Evolutionary conservation across 2,329 filamentous ascomycete species (phyloP), one percentile per base, ranked within the genome.

Genomic region (Xylariaceae sp.): DNA sequence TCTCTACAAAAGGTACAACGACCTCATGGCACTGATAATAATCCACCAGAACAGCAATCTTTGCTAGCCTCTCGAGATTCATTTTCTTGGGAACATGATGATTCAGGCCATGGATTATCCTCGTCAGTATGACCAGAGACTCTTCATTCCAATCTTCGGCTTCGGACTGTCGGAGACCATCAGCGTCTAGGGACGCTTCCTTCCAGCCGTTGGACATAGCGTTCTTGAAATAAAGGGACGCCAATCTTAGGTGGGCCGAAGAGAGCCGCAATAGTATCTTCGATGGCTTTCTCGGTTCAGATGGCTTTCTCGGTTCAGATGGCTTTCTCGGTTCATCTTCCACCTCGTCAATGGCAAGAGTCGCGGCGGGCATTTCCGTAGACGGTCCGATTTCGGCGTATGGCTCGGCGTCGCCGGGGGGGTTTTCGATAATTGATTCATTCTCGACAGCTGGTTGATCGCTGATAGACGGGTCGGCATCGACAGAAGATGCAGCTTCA

Each of bases 111-210:
- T 50, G 48, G 16, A 53, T 48, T n/a, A 50, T 29, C 16, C 44
- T 41, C 50, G 50, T 54, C 1, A 65, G 16, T n/a, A 62, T 55
- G 1, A 60, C 40, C 5, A 66, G 21, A 1, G 62, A 61, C 1
- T 57, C 48, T 5, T 45, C 10, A 35, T 66, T 61, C 62, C 62
- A 66, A 1, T 37, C 52, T 19, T 39, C 27, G 6, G 55, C 45
- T 1, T 48, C 27, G 5, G 57, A 16, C 5, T 33, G 19, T 6
- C 34, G 48, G 16, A 27, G n/a, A 22, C 25, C 32, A 5, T 36
- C 34, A 6, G 22, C 8, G 6, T 35, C 6, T 8, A 36, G 29
- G 8, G 25, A 11, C 10, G 22, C 37, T 34, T 56, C 55, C 20
- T 43, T 50, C 47, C 50, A 56, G 3, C 39, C 42, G 2, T 47